Evolutionary conservation across 2,329 filamentous ascomycete species (phyloP), one percentile per base, ranked within the genome.

Genomic region (Botryosphaeria dothidea): DNA sequence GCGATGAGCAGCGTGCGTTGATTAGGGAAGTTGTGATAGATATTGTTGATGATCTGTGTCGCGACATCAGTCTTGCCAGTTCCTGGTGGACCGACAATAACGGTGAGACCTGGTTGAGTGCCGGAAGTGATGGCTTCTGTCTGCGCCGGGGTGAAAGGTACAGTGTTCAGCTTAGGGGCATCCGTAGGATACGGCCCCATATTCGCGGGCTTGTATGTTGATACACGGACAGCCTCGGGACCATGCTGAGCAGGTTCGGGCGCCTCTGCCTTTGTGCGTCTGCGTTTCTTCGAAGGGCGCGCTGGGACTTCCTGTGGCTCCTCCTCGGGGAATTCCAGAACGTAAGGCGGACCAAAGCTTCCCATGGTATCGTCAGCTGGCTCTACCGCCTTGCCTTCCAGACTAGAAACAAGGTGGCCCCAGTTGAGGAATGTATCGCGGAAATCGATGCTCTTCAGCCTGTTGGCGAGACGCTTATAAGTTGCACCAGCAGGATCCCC

Each of bases 61-160:
- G 93, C 93, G 62, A 99, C 95, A 78, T 99, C 95, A n/a, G 95
- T 99, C 82, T 99, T 99, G 68, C 96, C 95, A 6, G 95, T 99
- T 63, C 95, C 95, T 7, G 95, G 95, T 62, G 95, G 95, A 0
- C 95, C 95, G 67, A 99, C 92, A 70, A 99, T 90, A 54, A 99
- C 87, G 1, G 94, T 97, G 60, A 99, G 84, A 21, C 96, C 95
- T 38, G 95, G 94, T 72, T 99, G 96, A 6, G 92, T 93, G 21
- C 95, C 95, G 45, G 94, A 97, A 66, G 91, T 88, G 72, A 99
- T 95, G 27, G 95, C 95, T 75, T 98, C 92, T 29, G 96, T 86
- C 78, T 98, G 95, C 41, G 91, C 88, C 36, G 94, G 88, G 4
- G 95, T 99, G 74, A 98, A 99, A 31, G 92, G 91, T 58, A 98